A percentile compares a stretch with the other conserved stretches of the same genome.
Conservation (phyloP, 805 yeast species). For the Metschnikowia kofuensis region DNA sequence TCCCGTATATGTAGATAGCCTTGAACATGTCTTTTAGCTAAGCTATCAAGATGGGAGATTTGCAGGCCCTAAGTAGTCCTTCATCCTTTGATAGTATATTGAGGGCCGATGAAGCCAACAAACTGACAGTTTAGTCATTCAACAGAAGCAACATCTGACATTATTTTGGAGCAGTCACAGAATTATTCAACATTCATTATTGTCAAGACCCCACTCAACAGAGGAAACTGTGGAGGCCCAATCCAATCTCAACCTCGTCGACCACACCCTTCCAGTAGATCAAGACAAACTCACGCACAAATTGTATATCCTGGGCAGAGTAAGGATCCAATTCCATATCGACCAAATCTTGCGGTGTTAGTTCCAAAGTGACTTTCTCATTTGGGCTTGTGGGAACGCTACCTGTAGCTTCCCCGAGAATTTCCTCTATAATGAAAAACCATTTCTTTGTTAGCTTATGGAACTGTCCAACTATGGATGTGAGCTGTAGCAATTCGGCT, state of each 20-base stretch:
- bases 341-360: slow-evolving; percentile 39
- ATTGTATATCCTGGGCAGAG: slow-evolving; percentile 34
- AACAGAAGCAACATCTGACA: no score
- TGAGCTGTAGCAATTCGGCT: slow-evolving; percentile 13
- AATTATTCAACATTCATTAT: no score
- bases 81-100: no score
- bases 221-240: slow-evolving; percentile 31
- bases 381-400: slow-evolving; percentile 6
- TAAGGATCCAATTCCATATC: slow-evolving; percentile 45
- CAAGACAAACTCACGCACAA: slow-evolving; percentile 34
- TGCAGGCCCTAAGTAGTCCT: no score
- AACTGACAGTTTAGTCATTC: no score
- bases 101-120: no score
- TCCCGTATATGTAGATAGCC: no score
- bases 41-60: no score
- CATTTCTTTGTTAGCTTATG: slow-evolving; percentile 39
- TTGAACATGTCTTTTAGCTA: no score
- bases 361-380: slow-evolving; percentile 23
- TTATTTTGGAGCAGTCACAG: no score
- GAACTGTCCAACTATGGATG: slow-evolving; percentile 36
- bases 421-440: slow-evolving; percentile 34
- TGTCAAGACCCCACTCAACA: slow-evolving; percentile 16
- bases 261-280: slow-evolving; percentile 31
- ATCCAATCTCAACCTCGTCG: slow-evolving; percentile 32
- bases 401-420: slow-evolving; percentile 28